Evolutionary conservation across 441 rosid species (phyloP).

Genomic region (Iberis amara): DNA sequence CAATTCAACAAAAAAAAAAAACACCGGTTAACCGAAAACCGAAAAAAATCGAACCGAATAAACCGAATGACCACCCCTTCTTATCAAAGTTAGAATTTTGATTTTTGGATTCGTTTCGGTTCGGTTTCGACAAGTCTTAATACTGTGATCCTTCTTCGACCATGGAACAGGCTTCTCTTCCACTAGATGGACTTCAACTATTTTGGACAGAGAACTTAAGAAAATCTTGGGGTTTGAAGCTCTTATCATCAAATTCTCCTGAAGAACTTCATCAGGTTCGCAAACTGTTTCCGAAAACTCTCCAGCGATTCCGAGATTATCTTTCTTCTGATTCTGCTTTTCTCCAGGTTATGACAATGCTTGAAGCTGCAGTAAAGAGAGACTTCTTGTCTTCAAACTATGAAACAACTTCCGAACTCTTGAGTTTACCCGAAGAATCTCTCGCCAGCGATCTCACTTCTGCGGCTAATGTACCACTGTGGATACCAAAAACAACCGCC

Average conservation of each 20-base stretch:
- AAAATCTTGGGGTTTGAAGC: conserved; percentile 54
- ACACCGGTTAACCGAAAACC: too few species aligned
- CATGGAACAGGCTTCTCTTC: conserved; percentile 52
- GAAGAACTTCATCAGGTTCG: conserved; percentile 59
- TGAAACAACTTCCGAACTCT: conserved; percentile 59
- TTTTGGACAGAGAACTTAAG: conserved; percentile 54
- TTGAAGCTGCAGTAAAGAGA: conserved; percentile 55
- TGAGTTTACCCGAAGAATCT: conserved; percentile 33
- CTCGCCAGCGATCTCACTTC: conserved; percentile 20
- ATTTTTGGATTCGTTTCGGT: neutral
- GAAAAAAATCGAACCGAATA: too few species aligned
- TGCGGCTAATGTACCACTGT: conserved; percentile 46
- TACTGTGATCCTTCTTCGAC: conserved; percentile 11
- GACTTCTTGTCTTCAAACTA: conserved; percentile 57
- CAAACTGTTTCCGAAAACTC: neutral
- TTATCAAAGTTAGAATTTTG: neutral
- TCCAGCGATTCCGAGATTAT: neutral
- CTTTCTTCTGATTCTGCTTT: neutral
- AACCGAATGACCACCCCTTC: too few species aligned
- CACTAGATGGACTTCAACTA: conserved; percentile 56
- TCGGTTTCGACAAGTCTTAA: neutral
- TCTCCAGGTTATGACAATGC: conserved; percentile 48
- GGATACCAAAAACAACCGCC: conserved; percentile 70
- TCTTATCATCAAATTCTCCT: conserved; percentile 50
- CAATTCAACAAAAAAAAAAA: too few species aligned